phyloP scores from a whole-genome alignment of 768 basidiomycete species.

The Tremella yokohamensis region DNA sequence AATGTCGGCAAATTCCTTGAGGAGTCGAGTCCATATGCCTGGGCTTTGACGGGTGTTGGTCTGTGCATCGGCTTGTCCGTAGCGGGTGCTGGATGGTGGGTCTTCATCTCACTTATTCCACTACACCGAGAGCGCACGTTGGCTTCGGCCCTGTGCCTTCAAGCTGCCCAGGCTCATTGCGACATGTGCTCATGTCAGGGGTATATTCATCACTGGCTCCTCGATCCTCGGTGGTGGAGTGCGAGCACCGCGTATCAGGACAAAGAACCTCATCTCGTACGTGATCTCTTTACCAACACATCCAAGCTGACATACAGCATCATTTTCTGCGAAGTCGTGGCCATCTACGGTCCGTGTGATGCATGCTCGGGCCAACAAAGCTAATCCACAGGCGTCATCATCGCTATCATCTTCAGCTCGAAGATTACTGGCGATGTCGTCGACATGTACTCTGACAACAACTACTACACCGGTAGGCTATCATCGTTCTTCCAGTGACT shows the following conservation, averaged over 20 bases:
- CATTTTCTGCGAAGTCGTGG: slow-evolving; percentile 99
- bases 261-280: slow-evolving; percentile 95
- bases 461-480: slow-evolving; percentile 80
- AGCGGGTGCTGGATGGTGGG: slow-evolving; percentile 90
- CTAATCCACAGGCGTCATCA: slow-evolving; percentile 58
- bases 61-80: slow-evolving; percentile 91
- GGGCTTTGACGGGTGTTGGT: slow-evolving; percentile 86
- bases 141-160: not conserved
- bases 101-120: not conserved
- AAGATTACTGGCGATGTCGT: slow-evolving; percentile 66
- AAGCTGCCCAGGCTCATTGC: not conserved
- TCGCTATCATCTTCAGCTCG: slow-evolving; percentile 90
- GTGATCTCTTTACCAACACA: slow-evolving; percentile 21
- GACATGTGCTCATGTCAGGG: slow-evolving; percentile 59
- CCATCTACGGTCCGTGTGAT: slow-evolving; percentile 70
- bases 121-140: not conserved
- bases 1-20: slow-evolving; percentile 91
- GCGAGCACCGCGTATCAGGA: slow-evolving; percentile 83
- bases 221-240: slow-evolving; percentile 96
- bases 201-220: slow-evolving; percentile 94
- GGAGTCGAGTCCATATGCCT: slow-evolving; percentile 87
- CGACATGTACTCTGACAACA: slow-evolving; percentile 72
- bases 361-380: not conserved
- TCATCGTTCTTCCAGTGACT: not conserved
- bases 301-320: slow-evolving; percentile 59